Evolutionary conservation across 2,329 filamentous ascomycete genomes (phyloP).

Genomic region (Fusarium sp.): DNA sequence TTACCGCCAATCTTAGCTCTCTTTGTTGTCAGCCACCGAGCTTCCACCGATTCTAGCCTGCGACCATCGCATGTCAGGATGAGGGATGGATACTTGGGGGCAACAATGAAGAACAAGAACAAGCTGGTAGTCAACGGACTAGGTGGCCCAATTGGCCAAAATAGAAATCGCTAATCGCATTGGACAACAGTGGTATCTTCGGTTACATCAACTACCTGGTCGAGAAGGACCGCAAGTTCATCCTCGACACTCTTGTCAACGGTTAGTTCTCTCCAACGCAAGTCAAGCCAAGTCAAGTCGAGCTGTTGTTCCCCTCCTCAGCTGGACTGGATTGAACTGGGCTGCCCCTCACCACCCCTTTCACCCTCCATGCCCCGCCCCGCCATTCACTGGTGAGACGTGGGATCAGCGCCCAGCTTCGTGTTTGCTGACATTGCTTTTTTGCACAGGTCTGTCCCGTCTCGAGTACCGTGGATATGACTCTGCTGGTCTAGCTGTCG

Average conservation of each 20-base stretch:
- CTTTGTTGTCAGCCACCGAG: constrained; percentile 11
- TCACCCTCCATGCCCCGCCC: constrained; percentile 43
- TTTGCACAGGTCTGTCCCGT: constrained; percentile 80
- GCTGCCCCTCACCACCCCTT: constrained; percentile 33
- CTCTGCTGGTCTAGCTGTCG: constrained; percentile 93
- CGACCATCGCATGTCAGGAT: constrained; percentile 22
- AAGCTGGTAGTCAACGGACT: constrained; percentile 14
- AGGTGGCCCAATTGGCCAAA: constrained; percentile 35
- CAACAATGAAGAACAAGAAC: constrained; percentile 6
- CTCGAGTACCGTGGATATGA: constrained; percentile 99
- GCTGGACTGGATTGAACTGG: constrained; percentile 20
- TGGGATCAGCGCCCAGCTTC: constrained; percentile 38
- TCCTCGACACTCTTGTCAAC: constrained; percentile 95
- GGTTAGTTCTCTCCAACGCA: constrained; percentile 67
- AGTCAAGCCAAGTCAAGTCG: not conserved
- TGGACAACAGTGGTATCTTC: constrained; percentile 81
- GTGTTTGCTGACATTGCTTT: constrained; percentile 48
- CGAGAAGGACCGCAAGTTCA: constrained; percentile 97
- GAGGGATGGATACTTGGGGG: constrained; percentile 19
- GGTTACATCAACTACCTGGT: constrained; percentile 99
- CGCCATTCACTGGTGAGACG: constrained; percentile 46
- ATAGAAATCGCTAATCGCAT: constrained; percentile 43
- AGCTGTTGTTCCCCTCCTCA: constrained; percentile 30
- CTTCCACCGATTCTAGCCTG: constrained; percentile 37
- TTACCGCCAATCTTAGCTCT: constrained; percentile 12